phyloP scores from a whole-genome alignment of 768 basidiomycete genomes.

The Sistotremastrum niveocremeum region DNA sequence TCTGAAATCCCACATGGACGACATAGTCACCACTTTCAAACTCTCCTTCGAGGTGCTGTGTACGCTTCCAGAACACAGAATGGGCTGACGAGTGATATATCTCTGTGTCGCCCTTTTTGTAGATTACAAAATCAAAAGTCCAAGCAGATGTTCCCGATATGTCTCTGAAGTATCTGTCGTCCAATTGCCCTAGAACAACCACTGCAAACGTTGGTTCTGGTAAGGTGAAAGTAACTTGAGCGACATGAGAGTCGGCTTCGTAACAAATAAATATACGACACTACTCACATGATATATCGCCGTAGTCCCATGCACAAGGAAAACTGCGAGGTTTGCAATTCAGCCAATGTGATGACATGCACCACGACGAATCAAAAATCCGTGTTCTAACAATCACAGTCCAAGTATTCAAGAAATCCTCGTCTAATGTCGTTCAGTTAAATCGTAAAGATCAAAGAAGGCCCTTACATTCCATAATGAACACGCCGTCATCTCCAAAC shows the following conservation, averaged over 20 bases:
- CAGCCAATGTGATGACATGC: conserved; percentile 36
- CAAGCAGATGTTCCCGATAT: conserved; percentile 30
- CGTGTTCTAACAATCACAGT: conserved; percentile 30
- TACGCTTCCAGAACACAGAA: conserved; percentile 12
- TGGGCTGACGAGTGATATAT: conserved; percentile 9
- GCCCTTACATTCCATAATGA: conserved; percentile 32
- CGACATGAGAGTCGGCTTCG: background rate
- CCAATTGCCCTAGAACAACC: conserved; percentile 40
- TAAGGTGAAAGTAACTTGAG: conserved; percentile 33
- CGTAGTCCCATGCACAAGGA: conserved; percentile 36
- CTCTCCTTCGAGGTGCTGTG: conserved; percentile 11
- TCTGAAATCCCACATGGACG: conserved; percentile 12
- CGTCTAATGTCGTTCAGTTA: conserved; percentile 24
- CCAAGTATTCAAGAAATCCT: conserved; percentile 32
- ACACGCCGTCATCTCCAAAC: conserved; percentile 39
- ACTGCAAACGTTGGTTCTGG: conserved; percentile 26
- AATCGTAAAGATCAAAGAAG: conserved; percentile 11
- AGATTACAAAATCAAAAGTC: conserved; percentile 37
- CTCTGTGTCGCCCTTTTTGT: conserved; percentile 31
- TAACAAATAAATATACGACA: conserved; percentile 1
- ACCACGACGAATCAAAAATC: conserved; percentile 36
- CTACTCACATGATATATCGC: conserved; percentile 38
- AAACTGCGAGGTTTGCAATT: conserved; percentile 29
- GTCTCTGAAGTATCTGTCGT: conserved; percentile 35
- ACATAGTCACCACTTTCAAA: conserved; percentile 20